Evolutionary conservation across 2,329 filamentous ascomycete genomes (phyloP).

Genomic region (Ilyonectria sp.): DNA sequence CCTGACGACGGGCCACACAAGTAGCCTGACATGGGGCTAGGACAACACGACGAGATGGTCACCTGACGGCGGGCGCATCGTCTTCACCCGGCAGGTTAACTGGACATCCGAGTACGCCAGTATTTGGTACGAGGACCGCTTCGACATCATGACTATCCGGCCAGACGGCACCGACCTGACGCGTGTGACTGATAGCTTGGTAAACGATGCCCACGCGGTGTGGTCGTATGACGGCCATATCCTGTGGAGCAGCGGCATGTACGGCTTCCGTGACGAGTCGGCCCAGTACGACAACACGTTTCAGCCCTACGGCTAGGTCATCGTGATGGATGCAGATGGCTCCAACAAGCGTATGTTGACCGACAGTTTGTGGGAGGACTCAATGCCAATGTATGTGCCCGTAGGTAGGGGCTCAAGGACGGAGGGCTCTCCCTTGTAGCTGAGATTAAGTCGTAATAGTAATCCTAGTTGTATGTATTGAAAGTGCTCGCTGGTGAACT

Average conservation of each 20-base stretch:
- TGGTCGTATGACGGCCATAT: slow-evolving; percentile 21
- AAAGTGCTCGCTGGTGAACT: too few relatives aligned
- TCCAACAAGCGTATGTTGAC: slow-evolving; percentile 29
- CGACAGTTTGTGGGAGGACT: slow-evolving; percentile 28
- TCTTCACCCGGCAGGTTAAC: slow-evolving; percentile 27
- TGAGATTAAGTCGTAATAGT: too few relatives aligned
- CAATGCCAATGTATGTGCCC: slow-evolving; percentile 24
- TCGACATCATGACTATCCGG: slow-evolving; percentile 22
- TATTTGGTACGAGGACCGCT: slow-evolving; percentile 17
- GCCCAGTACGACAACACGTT: slow-evolving; percentile 22
- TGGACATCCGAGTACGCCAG: slow-evolving; percentile 18
- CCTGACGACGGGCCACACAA: too few relatives aligned
- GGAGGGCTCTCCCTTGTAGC: too few relatives aligned
- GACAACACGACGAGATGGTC: slow-evolving; percentile 26
- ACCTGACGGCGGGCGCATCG: slow-evolving; percentile 22
- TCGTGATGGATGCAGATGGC: slow-evolving; percentile 22
- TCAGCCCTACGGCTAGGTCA: slow-evolving; percentile 20
- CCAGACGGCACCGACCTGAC: slow-evolving; percentile 15
- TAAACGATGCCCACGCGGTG: slow-evolving; percentile 21
- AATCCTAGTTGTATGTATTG: too few relatives aligned
- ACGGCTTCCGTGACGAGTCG: slow-evolving; percentile 23
- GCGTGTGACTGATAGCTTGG: slow-evolving; percentile 11
- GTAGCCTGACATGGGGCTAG: not conserved
- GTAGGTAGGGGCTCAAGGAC: too few relatives aligned
- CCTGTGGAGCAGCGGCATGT: slow-evolving; percentile 26